Percentiles rank a stretch among this genome's conserved stretches.
These are phyloP conservation scores for Quercus dentata DNA, from an alignment of 306 rosid species.

Conservation along the genomic window DNA sequence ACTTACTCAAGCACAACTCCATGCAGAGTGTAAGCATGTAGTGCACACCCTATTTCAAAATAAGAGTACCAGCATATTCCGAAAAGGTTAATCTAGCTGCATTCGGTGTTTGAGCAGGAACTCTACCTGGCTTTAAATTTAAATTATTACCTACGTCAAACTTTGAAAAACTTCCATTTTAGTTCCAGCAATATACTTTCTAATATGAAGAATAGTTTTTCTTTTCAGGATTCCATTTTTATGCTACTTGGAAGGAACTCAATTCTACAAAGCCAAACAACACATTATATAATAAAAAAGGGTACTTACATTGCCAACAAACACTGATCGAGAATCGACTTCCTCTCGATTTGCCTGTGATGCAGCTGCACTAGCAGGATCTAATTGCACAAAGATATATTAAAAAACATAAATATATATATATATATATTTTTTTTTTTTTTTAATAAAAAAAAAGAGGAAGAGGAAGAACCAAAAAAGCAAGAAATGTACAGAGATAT, in stretches of 20 bases:
- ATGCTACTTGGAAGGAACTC: not conserved
- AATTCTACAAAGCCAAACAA: not conserved
- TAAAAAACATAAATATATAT: not conserved
- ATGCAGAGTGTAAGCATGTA: not conserved
- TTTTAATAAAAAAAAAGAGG: not conserved
- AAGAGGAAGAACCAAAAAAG: not conserved
- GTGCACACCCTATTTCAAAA: not conserved
- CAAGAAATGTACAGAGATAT: not conserved
- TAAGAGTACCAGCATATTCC: not conserved
- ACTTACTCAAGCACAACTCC: not conserved
- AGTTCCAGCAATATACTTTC: not conserved
- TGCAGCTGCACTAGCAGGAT: conserved; percentile 58
- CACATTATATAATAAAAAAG: conserved; percentile 1
- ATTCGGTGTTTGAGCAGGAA: not conserved
- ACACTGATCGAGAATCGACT: conserved; percentile 72
- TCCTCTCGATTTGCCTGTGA: conserved; percentile 73
- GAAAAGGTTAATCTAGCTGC: not conserved
- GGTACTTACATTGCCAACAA: conserved; percentile 84
- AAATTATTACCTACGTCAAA: not conserved
- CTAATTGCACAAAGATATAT: conserved; percentile 30
- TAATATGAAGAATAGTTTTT: not conserved
- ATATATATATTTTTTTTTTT: too few species aligned
- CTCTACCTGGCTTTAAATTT: not conserved
- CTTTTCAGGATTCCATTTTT: not conserved
- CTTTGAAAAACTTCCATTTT: not conserved